Evolutionary conservation across 495 filamentous ascomycete species (phyloP).

Genomic region (Xylaria venustula): DNA sequence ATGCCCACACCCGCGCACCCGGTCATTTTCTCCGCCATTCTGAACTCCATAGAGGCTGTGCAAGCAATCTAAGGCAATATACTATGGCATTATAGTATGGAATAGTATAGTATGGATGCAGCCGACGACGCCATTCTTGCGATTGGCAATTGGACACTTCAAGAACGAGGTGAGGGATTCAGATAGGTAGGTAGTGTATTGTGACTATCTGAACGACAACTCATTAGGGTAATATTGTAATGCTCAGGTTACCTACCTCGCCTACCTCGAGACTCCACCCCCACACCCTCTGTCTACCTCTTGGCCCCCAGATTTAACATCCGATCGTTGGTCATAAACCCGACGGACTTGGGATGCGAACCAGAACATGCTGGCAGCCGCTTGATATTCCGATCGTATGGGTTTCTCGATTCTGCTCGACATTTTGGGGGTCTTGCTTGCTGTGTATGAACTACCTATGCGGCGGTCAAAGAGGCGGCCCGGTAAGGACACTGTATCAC

Average conservation of each 20-base stretch:
- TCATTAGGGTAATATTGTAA: too few relatives aligned
- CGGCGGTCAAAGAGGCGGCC: background rate
- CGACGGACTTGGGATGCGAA: background rate
- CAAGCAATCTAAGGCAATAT: background rate
- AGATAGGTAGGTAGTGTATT: too few relatives aligned
- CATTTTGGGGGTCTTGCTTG: background rate
- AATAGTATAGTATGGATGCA: too few relatives aligned
- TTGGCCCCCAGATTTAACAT: conserved; percentile 5
- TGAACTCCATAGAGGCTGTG: conserved; percentile 2
- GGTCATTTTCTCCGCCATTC: background rate
- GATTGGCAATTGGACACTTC: background rate
- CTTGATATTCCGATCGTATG: background rate
- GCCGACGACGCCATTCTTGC: background rate
- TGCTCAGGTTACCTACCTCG: too few relatives aligned
- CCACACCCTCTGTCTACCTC: background rate
- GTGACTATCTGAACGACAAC: too few relatives aligned
- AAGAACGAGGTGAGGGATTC: too few relatives aligned
- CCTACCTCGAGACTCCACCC: too few relatives aligned
- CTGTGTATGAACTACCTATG: background rate
- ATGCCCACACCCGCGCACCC: background rate
- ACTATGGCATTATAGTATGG: too few relatives aligned
- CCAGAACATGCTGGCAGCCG: background rate
- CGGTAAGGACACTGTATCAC: background rate
- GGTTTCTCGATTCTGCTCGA: background rate
- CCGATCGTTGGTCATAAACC: background rate